These are phyloP conservation scores for Candida sp. DNA, from an alignment of 1,139 yeast species.

Conservation along the genomic window DNA sequence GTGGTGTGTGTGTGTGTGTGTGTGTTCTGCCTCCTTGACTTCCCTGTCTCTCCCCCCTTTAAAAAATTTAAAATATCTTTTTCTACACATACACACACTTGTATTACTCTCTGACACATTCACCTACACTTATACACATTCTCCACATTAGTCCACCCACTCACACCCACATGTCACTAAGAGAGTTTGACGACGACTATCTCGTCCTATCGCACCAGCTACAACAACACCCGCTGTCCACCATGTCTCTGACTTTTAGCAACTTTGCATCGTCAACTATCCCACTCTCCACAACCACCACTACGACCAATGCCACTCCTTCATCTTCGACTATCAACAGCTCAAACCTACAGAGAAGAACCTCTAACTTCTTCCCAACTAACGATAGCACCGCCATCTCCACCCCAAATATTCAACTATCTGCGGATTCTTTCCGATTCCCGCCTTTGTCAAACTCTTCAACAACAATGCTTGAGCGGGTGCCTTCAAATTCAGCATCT, in stretches of 20 bases:
- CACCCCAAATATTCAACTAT: conserved; percentile 3
- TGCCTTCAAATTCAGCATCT: not conserved
- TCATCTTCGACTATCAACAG: not conserved
- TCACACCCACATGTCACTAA: not conserved
- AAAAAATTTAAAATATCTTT: not conserved
- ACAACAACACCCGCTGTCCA: not conserved
- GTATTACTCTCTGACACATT: too few relatives aligned
- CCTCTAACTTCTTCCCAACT: conserved; percentile 13
- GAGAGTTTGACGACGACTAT: conserved; percentile 1
- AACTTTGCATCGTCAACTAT: not conserved
- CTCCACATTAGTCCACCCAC: not conserved
- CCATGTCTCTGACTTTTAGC: not conserved
- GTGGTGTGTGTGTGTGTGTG: too few relatives aligned
- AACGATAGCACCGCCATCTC: not conserved
- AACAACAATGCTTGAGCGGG: not conserved
- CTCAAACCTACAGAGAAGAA: conserved; percentile 7
- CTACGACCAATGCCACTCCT: not conserved
- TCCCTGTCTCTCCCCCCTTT: too few relatives aligned
- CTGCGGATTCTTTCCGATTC: conserved; percentile 4
- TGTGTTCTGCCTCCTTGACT: too few relatives aligned
- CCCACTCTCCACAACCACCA: not conserved
- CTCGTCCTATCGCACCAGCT: not conserved
- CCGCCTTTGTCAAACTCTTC: not conserved
- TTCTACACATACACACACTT: not conserved
- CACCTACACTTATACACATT: too few relatives aligned